phyloP scores from a whole-genome alignment of 148 eudicot species.

The Nepenthes gracilis region DNA sequence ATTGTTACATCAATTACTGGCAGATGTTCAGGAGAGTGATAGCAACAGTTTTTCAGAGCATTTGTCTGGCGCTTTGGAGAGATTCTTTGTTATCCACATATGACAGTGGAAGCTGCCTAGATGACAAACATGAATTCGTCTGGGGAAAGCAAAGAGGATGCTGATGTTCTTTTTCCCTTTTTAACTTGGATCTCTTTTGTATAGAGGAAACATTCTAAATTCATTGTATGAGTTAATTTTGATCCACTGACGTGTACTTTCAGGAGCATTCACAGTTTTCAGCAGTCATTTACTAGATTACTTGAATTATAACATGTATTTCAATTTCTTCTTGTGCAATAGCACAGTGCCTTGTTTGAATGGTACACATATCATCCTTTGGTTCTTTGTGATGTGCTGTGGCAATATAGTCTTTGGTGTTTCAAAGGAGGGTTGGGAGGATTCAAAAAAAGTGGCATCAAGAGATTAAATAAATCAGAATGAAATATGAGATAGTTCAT shows the following conservation, averaged over 20 bases:
- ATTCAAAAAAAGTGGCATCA: too few relatives aligned
- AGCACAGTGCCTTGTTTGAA: too few relatives aligned
- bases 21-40: too few relatives aligned
- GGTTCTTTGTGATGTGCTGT: too few relatives aligned
- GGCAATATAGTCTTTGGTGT: too few relatives aligned
- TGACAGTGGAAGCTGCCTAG: conserved; percentile 6
- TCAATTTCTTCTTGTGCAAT: background rate
- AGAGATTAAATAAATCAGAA: too few relatives aligned
- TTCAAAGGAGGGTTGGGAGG: too few relatives aligned
- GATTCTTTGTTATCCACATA: conserved; percentile 9
- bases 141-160: conserved; percentile 13
- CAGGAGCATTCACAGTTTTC: background rate
- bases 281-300: background rate
- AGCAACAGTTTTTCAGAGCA: too few relatives aligned
- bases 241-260: background rate
- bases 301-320: background rate
- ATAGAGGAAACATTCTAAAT: conserved; percentile 12
- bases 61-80: background rate
- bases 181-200: conserved; percentile 6
- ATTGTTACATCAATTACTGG: too few relatives aligned
- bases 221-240: conserved; percentile 4
- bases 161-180: conserved; percentile 9
- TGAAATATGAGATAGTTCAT: too few relatives aligned
- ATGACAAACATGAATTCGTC: conserved; percentile 1
- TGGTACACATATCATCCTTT: too few relatives aligned